Evolutionary conservation across 1,139 yeast genomes (phyloP), one percentile per base, ranked within the genome.

Genomic region (Yamadazyma epiphylla): DNA sequence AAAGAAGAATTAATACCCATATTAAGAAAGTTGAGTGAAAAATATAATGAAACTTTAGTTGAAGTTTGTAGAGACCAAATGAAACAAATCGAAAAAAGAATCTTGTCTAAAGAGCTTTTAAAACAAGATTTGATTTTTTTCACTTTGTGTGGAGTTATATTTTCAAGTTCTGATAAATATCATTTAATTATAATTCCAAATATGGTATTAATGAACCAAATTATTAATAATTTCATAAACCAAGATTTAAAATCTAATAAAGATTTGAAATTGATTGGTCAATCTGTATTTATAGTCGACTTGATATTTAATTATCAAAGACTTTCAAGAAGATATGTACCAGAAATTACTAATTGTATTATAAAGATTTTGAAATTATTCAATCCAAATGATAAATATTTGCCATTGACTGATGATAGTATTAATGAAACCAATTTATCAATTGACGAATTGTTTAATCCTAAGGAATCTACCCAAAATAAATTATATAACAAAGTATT

Each of bases 81-180:
- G 32, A 51, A 50, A 24, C 61, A 58, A 10, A 65, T 80, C 10
- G 85, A 80, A 49, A 53, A 52, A 16, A 63, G 77, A 39, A 64
- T 80, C 21, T 46, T 55, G 13, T 43, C 42, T 13, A 35, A 40
- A 20, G 32, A 35, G n/a, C 54, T 77, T 19, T 45, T 45, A 36
- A 58, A 59, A 31, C 61, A 74, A 16, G 94, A 88, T 50, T 57
- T 88, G 36, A 60, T 85, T 5, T 73, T 81, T 37, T 85, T 82
- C 48, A 69, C 78, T 0, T 49, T 87, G 14, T 68, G 88, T 38
- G 96, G 96, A 7, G 64, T 71, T 33, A 53, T 89, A 8, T 94
- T 84, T 50, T 88, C 98, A 1, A 86, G 96, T 1, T 91, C 98
- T 0, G 99, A 94, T 64, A 94, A 88, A 51, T 91, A 86, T 56